These are phyloP conservation scores for Hydnomerulius pinastri DNA, from an alignment of 768 basidiomycete genomes.

Conservation along the genomic window DNA sequence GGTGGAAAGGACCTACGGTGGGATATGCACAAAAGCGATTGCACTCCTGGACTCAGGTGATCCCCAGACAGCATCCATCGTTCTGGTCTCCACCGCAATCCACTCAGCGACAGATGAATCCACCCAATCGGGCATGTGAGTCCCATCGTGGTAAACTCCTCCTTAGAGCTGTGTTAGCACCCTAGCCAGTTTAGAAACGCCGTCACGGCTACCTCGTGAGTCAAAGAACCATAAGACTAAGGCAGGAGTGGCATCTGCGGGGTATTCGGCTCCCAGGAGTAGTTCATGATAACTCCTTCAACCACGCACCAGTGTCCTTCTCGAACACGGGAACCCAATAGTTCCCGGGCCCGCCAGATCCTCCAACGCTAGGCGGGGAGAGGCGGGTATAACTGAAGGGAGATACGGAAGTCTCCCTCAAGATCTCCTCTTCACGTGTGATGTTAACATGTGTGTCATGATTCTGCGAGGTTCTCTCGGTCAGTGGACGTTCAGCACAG, in stretches of 20 bases:
- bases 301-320: constrained; percentile 31
- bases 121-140: constrained; percentile 65
- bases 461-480: constrained; percentile 46
- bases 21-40: constrained; percentile 75
- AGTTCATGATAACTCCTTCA: neutral
- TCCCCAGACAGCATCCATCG: constrained; percentile 64
- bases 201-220: constrained; percentile 52
- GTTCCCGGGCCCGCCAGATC: constrained; percentile 62
- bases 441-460: constrained; percentile 77
- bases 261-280: neutral
- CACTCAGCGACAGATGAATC: constrained; percentile 61
- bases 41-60: constrained; percentile 51
- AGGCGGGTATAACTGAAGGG: constrained; percentile 61
- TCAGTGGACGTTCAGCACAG: neutral
- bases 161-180: constrained; percentile 34
- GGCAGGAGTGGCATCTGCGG: constrained; percentile 43
- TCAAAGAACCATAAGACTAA: constrained; percentile 78
- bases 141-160: constrained; percentile 49
- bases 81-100: constrained; percentile 53
- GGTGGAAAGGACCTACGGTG: constrained; percentile 49
- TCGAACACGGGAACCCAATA: constrained; percentile 77
- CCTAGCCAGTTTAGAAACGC: neutral
- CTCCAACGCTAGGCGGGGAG: constrained; percentile 64
- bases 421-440: constrained; percentile 65
- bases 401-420: constrained; percentile 58